Base-by-base conservation (phyloP, 2,329 filamentous ascomycete genomes). In the Ophiocordyceps robertsii region DNA sequence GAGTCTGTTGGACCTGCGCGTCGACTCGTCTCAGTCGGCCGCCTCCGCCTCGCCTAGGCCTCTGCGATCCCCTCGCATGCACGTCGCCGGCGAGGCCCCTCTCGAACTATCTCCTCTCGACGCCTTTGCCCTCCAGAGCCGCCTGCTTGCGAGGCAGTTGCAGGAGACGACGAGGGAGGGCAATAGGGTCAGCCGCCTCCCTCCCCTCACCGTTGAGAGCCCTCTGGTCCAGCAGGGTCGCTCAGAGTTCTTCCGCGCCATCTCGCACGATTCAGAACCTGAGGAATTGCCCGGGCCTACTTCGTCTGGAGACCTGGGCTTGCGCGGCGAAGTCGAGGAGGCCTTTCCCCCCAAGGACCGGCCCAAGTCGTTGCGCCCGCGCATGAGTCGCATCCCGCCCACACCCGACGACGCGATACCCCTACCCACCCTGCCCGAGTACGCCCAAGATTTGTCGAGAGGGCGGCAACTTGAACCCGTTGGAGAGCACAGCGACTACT, bases 71-170 rank as follows among this genome's bases (percentile, higher is more conserved):
- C 83, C 84, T 36, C 80, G 83, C 47, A 67, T 87, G 45, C 82
- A 88, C 60, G 72, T 84, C 44, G 82, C 83, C 44, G 85, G 85
- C 47, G 84, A 90, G 53, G 75, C 84, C 1, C 90, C 92, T 17
- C 92, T 92, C 6, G 84, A 92, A 41, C 72, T 96, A 44, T 96
- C 92, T 8, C 92, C 92, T 11, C 75, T 98, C 49, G 92, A 98
- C 70, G 90, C 90, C 39, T 93, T 98, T 58, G 90, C 90, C 19
- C 73, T 90, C 47, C 90, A 96, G 58, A 93, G 89, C 53, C 82
- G 90, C 44, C 67, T 93, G 53, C 74, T 98, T 41, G 88, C 88
- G 33, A 84, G 79, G 63, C 84, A 94, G 62, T 77, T 98, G 47
- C 82, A 95, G 60, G 82, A 92, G 51, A 81, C 77, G 49, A 75